Evolutionary conservation across 805 yeast genomes (phyloP).

Genomic region (Huiozyma naganishii): DNA sequence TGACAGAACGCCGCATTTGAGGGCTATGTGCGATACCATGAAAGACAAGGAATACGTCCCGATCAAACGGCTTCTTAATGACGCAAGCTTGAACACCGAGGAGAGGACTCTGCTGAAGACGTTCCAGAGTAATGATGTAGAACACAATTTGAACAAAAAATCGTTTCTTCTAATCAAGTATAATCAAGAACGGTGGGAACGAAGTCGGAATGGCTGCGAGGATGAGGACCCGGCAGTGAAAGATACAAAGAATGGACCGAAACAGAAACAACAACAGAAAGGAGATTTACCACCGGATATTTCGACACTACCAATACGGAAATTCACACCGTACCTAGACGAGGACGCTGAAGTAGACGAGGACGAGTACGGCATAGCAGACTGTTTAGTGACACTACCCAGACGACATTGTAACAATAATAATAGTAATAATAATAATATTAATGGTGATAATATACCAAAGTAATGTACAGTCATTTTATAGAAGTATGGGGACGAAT

Average conservation of each 20-base stretch:
- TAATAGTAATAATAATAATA: too few species aligned
- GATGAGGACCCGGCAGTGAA: neutral
- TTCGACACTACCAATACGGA: neutral
- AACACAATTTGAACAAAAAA: conserved; percentile 10
- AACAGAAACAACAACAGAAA: neutral
- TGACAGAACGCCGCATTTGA: conserved; percentile 1
- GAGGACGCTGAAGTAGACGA: neutral
- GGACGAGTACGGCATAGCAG: conserved; percentile 8
- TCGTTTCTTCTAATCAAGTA: conserved; percentile 16
- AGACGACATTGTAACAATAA: neutral
- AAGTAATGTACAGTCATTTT: too few species aligned
- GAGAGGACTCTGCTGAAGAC: conserved; percentile 10
- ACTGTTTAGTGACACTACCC: conserved; percentile 12
- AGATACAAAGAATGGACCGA: neutral
- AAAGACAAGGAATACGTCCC: conserved; percentile 10
- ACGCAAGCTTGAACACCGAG: conserved; percentile 8
- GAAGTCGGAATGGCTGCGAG: neutral
- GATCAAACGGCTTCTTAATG: conserved; percentile 11
- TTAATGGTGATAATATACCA: too few species aligned
- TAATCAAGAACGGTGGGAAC: conserved; percentile 1
- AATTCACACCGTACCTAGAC: neutral
- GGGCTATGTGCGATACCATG: too few species aligned
- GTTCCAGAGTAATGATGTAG: conserved; percentile 3
- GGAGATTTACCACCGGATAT: too few species aligned
- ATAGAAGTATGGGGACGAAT: too few species aligned